Evolutionary conservation across 2,329 filamentous ascomycete species (phyloP).

Genomic region (Moelleriella libera): DNA sequence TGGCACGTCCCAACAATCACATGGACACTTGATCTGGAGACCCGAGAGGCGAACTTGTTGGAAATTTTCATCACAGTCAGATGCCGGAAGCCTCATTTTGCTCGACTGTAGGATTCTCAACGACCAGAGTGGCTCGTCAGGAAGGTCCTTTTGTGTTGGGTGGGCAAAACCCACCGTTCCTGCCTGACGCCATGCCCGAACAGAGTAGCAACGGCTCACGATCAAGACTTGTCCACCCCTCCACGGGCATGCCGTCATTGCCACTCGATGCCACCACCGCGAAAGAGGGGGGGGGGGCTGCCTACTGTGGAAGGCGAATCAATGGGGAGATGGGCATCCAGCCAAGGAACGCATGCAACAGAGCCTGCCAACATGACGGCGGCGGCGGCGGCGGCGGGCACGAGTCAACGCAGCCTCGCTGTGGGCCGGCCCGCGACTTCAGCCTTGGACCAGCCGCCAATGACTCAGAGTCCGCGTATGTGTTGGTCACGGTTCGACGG

Average conservation of each 20-base stretch:
- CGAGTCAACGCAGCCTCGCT: neutral
- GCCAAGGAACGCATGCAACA: neutral
- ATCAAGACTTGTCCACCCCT: no score
- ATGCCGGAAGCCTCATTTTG: neutral
- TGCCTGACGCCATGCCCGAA: neutral
- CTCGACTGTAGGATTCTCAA: neutral
- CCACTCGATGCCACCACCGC: neutral
- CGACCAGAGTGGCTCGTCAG: neutral
- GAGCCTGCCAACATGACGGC: neutral
- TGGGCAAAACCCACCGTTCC: neutral
- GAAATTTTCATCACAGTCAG: neutral
- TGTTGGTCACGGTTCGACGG: neutral
- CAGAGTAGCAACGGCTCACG: neutral
- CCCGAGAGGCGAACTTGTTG: neutral
- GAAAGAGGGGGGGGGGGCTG: neutral
- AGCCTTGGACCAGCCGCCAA: slow-evolving; percentile 8
- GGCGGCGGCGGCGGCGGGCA: neutral
- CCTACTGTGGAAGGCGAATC: neutral
- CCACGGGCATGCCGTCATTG: neutral
- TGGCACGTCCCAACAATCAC: neutral
- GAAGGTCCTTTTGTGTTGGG: neutral
- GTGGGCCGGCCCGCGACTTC: slow-evolving; percentile 5
- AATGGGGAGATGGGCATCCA: neutral
- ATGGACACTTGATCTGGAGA: neutral
- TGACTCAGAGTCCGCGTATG: neutral